These are phyloP conservation scores for Cyclotella kingstonii DNA, from an alignment of 108 stramenopile genomes.

Conservation along the genomic window DNA sequence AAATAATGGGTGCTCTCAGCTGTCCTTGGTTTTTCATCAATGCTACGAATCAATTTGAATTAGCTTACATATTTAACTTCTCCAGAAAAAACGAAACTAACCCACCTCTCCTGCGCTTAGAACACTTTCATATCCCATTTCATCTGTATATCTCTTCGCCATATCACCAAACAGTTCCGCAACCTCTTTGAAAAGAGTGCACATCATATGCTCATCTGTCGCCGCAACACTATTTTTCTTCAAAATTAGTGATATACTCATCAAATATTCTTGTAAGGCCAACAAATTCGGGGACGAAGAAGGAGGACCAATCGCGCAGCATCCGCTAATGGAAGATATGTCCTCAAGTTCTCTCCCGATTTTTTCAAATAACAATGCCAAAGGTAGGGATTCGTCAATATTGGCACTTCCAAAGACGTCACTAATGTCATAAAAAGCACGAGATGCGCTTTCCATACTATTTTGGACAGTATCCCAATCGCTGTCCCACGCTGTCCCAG, in stretches of 20 bases:
- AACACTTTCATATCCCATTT: constrained; percentile 30
- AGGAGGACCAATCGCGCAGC: constrained; percentile 43
- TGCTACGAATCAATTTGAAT: too few relatives aligned
- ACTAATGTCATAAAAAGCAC: constrained; percentile 35
- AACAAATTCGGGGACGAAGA: constrained; percentile 36
- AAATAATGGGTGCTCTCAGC: too few relatives aligned
- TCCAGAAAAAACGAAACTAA: too few relatives aligned
- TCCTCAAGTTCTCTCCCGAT: constrained; percentile 41
- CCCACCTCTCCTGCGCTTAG: too few relatives aligned
- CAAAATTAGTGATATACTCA: constrained; percentile 36
- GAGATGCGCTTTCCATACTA: constrained; percentile 17
- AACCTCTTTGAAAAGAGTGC: constrained; percentile 46
- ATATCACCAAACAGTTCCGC: constrained; percentile 49
- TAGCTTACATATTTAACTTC: too few relatives aligned
- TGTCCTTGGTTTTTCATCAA: too few relatives aligned
- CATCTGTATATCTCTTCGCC: constrained; percentile 38
- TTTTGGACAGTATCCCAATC: constrained; percentile 35
- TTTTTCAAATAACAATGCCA: constrained; percentile 36
- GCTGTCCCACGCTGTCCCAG: constrained; percentile 25
- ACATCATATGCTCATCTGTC: constrained; percentile 55
- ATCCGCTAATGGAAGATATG: constrained; percentile 42
- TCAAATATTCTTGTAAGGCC: constrained; percentile 39
- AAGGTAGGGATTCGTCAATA: constrained; percentile 39
- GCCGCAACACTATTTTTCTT: constrained; percentile 49
- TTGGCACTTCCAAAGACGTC: constrained; percentile 45